Evolutionary conservation across 495 filamentous ascomycete genomes (phyloP).

Genomic region (Friedmanniomyces simplex): DNA sequence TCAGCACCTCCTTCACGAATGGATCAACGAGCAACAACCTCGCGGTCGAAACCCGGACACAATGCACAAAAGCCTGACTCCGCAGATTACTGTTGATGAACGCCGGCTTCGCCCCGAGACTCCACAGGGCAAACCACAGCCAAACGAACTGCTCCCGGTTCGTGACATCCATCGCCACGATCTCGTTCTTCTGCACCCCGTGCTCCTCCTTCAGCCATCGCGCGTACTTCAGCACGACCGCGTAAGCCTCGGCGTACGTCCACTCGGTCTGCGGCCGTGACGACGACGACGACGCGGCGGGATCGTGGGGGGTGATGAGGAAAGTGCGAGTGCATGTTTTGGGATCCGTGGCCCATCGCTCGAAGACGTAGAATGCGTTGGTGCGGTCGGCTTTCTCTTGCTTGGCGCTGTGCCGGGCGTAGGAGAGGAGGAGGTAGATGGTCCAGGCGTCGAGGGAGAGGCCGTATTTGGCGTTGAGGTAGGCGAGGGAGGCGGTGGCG

Average conservation of each 20-base stretch:
- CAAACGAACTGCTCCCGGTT: conserved; percentile 79
- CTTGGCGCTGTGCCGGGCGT: conserved; percentile 36
- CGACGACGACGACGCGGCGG: neutral
- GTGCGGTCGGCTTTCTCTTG: conserved; percentile 43
- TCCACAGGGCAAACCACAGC: conserved; percentile 77
- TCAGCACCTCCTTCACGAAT: conserved; percentile 41
- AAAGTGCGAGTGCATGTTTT: conserved; percentile 48
- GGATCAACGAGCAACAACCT: conserved; percentile 63
- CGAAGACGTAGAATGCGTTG: conserved; percentile 74
- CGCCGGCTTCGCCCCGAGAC: conserved; percentile 78
- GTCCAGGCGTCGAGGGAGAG: conserved; percentile 56
- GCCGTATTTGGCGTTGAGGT: conserved; percentile 65
- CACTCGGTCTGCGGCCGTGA: conserved; percentile 51
- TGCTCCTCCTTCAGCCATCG: conserved; percentile 68
- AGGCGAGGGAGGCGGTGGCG: conserved; percentile 56
- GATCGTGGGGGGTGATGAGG: conserved; percentile 46
- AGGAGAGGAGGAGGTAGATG: conserved; percentile 39
- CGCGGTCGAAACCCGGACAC: conserved; percentile 58
- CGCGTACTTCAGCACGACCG: conserved; percentile 64
- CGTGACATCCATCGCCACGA: conserved; percentile 82
- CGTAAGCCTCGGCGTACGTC: conserved; percentile 75
- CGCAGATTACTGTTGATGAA: conserved; percentile 90
- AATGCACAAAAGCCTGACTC: conserved; percentile 68
- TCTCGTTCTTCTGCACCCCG: conserved; percentile 59
- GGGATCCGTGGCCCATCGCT: conserved; percentile 51